These are phyloP conservation scores for Neurospora discreta DNA, from an alignment of 495 filamentous ascomycete genomes.

Conservation along the genomic window DNA sequence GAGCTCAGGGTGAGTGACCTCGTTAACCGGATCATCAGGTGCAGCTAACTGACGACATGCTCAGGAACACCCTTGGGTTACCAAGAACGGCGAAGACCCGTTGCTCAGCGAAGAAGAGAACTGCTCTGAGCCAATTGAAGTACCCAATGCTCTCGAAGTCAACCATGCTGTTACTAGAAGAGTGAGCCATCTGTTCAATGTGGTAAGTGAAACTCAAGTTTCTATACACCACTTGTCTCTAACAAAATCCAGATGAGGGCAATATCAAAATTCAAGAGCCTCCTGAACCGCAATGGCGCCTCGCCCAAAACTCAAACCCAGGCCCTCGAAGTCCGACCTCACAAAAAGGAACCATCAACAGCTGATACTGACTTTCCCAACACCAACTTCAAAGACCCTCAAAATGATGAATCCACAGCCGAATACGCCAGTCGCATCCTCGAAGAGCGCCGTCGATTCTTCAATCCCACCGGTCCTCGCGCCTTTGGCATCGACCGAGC, in stretches of 20 bases:
- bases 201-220: constrained; percentile 45
- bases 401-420: constrained; percentile 19
- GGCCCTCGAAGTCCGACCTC: constrained; percentile 1
- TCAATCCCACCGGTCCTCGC: constrained; percentile 12
- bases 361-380: constrained; percentile 35
- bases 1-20: constrained; percentile 56
- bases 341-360: background rate
- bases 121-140: constrained; percentile 63
- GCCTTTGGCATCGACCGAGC: constrained; percentile 6
- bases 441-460: constrained; percentile 25
- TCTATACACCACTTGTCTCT: background rate
- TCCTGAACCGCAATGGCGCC: constrained; percentile 16
- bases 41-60: constrained; percentile 3
- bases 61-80: constrained; percentile 92
- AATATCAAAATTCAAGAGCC: constrained; percentile 69
- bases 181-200: constrained; percentile 69
- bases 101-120: constrained; percentile 79
- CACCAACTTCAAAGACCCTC: background rate
- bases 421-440: constrained; percentile 30
- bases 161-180: constrained; percentile 83
- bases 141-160: constrained; percentile 80
- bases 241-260: constrained; percentile 66
- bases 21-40: background rate
- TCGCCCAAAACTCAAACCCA: constrained; percentile 17
- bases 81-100: constrained; percentile 66